Evolutionary conservation across 1,139 yeast species (phyloP).

Genomic region (Suhomyces bokatorum): DNA sequence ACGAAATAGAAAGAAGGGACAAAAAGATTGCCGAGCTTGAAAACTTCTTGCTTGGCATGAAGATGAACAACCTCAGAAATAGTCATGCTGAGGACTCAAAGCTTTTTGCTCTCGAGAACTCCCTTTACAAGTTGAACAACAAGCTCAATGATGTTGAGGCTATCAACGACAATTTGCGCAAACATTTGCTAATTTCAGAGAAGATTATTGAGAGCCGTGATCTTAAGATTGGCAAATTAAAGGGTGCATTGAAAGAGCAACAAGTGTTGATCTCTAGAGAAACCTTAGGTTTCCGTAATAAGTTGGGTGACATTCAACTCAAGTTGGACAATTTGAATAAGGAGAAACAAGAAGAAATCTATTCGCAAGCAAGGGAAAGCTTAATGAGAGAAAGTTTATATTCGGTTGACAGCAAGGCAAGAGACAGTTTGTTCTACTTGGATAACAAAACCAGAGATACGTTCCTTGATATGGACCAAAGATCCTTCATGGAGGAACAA

Average conservation of each 20-base stretch:
- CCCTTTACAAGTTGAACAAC: constrained; percentile 39
- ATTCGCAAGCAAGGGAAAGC: constrained; percentile 18
- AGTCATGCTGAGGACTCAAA: constrained; percentile 51
- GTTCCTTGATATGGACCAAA: constrained; percentile 15
- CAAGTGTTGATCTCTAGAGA: constrained; percentile 52
- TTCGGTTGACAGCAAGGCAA: constrained; percentile 17
- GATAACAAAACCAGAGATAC: constrained; percentile 19
- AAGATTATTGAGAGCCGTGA: constrained; percentile 62
- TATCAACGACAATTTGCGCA: constrained; percentile 39
- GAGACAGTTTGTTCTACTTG: constrained; percentile 18
- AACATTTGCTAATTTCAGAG: constrained; percentile 50
- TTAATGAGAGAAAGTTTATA: constrained; percentile 20
- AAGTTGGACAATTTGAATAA: constrained; percentile 30
- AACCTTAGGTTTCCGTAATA: constrained; percentile 53
- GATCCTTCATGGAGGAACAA: constrained; percentile 11
- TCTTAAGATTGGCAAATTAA: constrained; percentile 57
- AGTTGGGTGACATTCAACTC: constrained; percentile 45
- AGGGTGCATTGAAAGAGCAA: constrained; percentile 51
- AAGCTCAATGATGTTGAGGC: constrained; percentile 44
- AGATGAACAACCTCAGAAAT: constrained; percentile 35
- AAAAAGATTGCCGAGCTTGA: constrained; percentile 40
- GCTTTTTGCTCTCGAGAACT: constrained; percentile 39
- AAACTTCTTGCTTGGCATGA: constrained; percentile 35
- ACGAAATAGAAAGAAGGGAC: constrained; percentile 37
- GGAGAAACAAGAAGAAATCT: constrained; percentile 20